phyloP scores from a whole-genome alignment of 768 basidiomycete species.

The Xerocomus spinulosus region DNA sequence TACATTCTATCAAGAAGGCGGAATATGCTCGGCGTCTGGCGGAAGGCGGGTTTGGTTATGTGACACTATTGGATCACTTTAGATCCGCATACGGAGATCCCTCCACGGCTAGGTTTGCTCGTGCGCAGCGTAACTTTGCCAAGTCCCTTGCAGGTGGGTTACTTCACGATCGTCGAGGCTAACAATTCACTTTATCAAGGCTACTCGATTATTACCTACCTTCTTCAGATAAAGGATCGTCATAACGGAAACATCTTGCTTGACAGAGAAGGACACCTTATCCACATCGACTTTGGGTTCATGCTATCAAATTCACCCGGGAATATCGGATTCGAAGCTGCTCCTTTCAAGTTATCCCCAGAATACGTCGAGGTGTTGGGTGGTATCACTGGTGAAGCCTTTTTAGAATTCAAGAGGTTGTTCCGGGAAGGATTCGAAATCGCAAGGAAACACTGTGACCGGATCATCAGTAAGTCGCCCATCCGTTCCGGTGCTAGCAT shows the following conservation, averaged over 20 bases:
- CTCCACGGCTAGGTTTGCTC: conserved; percentile 77
- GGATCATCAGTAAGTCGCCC: conserved; percentile 76
- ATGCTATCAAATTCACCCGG: conserved; percentile 96
- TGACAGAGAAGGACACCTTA: conserved; percentile 90
- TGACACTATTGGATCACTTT: conserved; percentile 90
- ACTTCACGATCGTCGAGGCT: not conserved
- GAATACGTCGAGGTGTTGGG: conserved; percentile 97
- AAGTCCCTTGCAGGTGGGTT: conserved; percentile 77
- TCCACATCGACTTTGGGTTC: conserved; percentile 99
- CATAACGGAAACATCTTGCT: conserved; percentile 98
- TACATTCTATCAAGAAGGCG: conserved; percentile 99
- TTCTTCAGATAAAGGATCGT: conserved; percentile 96
- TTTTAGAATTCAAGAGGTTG: conserved; percentile 76
- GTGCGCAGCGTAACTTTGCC: conserved; percentile 92
- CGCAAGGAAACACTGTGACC: conserved; percentile 92
- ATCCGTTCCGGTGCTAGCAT: not conserved
- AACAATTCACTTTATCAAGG: conserved; percentile 39
- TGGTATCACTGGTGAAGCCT: conserved; percentile 71
- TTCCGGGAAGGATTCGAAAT: conserved; percentile 94
- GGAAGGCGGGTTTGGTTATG: conserved; percentile 76
- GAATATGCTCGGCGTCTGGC: conserved; percentile 90
- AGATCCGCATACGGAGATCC: conserved; percentile 85
- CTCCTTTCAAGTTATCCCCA: conserved; percentile 92
- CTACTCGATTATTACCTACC: conserved; percentile 93
- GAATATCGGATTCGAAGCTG: conserved; percentile 98